Percentiles rank a stretch among this genome's conserved stretches.
Conservation (phyloP, 345 rosid genomes). For the Corchorus olitorius region DNA sequence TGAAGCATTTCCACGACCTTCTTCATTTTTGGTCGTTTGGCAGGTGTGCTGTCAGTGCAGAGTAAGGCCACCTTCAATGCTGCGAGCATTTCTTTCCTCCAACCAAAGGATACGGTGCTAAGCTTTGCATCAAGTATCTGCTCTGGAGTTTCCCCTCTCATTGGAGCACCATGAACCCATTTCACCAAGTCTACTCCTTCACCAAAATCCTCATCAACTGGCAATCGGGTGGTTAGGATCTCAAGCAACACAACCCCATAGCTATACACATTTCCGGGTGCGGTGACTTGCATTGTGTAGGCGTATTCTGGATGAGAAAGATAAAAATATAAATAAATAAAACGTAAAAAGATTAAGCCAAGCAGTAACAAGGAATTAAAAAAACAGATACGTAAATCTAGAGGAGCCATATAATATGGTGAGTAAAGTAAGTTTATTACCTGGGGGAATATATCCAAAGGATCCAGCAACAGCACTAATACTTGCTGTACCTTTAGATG, state of each 20-base stretch:
- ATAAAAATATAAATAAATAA: conserved; percentile 9
- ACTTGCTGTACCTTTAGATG: conserved; percentile 79
- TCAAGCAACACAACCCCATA: conserved; percentile 93
- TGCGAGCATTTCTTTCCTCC: conserved; percentile 98
- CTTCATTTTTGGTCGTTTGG: conserved; percentile 91
- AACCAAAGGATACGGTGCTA: conserved; percentile 74
- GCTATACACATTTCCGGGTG: conserved; percentile 94
- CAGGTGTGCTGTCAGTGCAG: conserved; percentile 76
- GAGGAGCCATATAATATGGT: background rate
- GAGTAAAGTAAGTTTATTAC: conserved; percentile 34
- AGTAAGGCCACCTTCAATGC: conserved; percentile 85
- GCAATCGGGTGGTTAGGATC: conserved; percentile 77
- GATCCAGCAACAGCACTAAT: conserved; percentile 97
- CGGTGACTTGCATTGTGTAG: conserved; percentile 92
- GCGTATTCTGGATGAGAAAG: conserved; percentile 67
- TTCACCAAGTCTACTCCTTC: conserved; percentile 88
- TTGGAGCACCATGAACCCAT: conserved; percentile 89
- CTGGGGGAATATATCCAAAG: conserved; percentile 94
- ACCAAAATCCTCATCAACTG: conserved; percentile 90
- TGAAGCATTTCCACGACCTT: conserved; percentile 84
- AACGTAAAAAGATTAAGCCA: background rate
- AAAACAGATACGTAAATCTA: background rate
- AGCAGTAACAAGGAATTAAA: background rate
- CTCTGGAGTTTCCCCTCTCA: conserved; percentile 77
- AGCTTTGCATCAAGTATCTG: conserved; percentile 84